These are phyloP conservation scores for Coniochaeta sp. DNA, from an alignment of 2,329 filamentous ascomycete species.

Conservation along the genomic window DNA sequence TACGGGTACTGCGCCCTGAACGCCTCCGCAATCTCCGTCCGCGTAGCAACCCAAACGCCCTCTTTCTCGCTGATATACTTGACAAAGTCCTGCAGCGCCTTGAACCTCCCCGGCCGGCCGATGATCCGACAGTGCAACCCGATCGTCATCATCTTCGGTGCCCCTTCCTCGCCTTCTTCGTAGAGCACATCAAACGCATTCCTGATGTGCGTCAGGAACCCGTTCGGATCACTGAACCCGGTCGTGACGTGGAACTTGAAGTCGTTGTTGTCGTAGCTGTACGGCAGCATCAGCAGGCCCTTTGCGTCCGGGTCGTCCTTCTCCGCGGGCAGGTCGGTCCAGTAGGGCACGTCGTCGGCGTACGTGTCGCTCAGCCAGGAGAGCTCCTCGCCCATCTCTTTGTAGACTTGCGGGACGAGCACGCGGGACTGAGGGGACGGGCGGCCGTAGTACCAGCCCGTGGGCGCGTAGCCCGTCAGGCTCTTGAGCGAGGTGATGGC, in stretches of 20 bases:
- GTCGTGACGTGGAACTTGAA: constrained; percentile 31
- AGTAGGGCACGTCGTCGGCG: constrained; percentile 48
- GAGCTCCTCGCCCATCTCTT: constrained; percentile 31
- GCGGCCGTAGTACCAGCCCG: constrained; percentile 42
- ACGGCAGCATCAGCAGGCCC: constrained; percentile 46
- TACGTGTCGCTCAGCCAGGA: constrained; percentile 43
- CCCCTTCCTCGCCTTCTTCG: constrained; percentile 37
- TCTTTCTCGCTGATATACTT: constrained; percentile 44
- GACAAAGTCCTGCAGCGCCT: constrained; percentile 42
- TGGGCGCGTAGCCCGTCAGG: constrained; percentile 35
- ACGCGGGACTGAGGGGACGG: constrained; percentile 34
- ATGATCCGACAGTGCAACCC: constrained; percentile 45
- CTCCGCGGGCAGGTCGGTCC: constrained; percentile 44
- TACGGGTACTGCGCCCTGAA: constrained; percentile 37
- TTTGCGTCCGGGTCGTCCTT: constrained; percentile 27
- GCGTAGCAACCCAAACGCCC: constrained; percentile 44
- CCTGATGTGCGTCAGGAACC: constrained; percentile 38
- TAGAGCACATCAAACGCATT: constrained; percentile 46
- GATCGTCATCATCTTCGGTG: constrained; percentile 51
- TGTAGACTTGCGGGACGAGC: constrained; percentile 25
- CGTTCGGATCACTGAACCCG: constrained; percentile 31
- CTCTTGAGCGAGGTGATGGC: constrained; percentile 24
- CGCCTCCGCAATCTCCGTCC: constrained; percentile 42
- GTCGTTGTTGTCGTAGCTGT: constrained; percentile 48
- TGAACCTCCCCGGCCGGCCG: constrained; percentile 29